These are phyloP conservation scores for Fusarium sp. DNA, from an alignment of 2,329 filamentous ascomycete species.

Conservation along the genomic window DNA sequence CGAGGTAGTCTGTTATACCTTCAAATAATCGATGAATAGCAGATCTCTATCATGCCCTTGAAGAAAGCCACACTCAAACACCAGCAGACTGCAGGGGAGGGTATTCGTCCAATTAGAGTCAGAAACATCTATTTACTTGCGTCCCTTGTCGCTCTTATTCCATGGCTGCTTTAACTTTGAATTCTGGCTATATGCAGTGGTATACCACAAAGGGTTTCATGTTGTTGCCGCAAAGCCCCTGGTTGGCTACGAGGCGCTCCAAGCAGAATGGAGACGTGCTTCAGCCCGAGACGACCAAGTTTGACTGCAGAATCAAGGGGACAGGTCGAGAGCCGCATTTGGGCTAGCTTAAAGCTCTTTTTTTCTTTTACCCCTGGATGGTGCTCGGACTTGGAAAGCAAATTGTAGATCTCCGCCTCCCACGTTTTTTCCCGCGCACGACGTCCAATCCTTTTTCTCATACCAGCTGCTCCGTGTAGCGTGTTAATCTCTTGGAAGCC, in stretches of 20 bases:
- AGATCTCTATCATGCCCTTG: conserved; percentile 17
- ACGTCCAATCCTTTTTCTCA: conserved; percentile 25
- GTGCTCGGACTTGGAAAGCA: conserved; percentile 29
- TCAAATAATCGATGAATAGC: conserved; percentile 35
- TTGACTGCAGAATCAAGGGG: neutral
- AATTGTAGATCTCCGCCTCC: conserved; percentile 36
- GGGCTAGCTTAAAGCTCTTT: conserved; percentile 15
- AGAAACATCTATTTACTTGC: neutral
- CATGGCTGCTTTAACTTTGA: no score
- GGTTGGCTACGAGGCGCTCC: conserved; percentile 24
- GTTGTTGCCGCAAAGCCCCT: conserved; percentile 19
- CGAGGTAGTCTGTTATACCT: conserved; percentile 19
- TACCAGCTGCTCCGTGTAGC: conserved; percentile 22
- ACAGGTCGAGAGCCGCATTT: conserved; percentile 16
- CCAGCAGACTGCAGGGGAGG: conserved; percentile 6
- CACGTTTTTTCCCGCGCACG: conserved; percentile 27
- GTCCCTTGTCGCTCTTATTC: neutral
- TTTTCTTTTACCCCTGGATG: conserved; percentile 30
- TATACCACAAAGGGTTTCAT: conserved; percentile 31
- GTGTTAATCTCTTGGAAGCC: conserved; percentile 23
- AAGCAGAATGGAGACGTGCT: conserved; percentile 22
- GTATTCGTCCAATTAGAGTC: conserved; percentile 22
- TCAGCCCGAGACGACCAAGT: conserved; percentile 25
- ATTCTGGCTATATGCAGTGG: conserved; percentile 20
- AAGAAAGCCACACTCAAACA: conserved; percentile 29